Percentiles rank a stretch among this genome's conserved stretches.
Conservation (phyloP, 106 monocot genomes). For the Acorus calamus region DNA sequence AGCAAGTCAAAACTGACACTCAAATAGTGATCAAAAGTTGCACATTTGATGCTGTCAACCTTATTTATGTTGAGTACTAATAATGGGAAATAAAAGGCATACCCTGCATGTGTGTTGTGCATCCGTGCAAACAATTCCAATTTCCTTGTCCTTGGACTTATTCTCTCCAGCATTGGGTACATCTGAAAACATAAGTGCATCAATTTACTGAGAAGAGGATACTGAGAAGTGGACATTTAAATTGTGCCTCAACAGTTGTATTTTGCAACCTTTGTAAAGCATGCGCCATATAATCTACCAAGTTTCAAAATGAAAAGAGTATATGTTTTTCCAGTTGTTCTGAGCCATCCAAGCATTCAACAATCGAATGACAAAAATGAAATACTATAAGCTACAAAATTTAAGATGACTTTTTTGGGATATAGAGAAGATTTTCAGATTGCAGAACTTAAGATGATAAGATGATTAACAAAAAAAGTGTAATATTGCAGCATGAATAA, state of each 20-base stretch:
- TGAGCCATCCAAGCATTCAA: too few relatives aligned
- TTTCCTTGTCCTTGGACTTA: constrained; percentile 98
- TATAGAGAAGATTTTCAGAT: neutral
- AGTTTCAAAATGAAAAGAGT: too few relatives aligned
- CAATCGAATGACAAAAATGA: neutral
- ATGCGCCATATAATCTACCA: too few relatives aligned
- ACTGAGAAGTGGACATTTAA: neutral
- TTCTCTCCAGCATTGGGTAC: constrained; percentile 95
- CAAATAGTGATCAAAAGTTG: too few relatives aligned
- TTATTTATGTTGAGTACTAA: too few relatives aligned
- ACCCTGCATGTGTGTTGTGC: constrained; percentile 99
- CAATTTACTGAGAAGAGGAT: neutral
- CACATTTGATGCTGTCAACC: too few relatives aligned
- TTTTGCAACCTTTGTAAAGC: too few relatives aligned
- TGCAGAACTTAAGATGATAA: neutral
- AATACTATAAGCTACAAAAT: neutral
- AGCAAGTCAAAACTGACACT: too few relatives aligned
- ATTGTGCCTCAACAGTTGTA: too few relatives aligned
- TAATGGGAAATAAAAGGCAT: neutral
- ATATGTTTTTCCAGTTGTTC: too few relatives aligned
- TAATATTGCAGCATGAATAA: too few relatives aligned
- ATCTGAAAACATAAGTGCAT: constrained; percentile 37
- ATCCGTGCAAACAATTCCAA: constrained; percentile 96
- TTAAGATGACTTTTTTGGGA: neutral
- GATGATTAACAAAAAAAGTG: neutral